phyloP scores from a whole-genome alignment of 2,329 filamentous ascomycete species.

The Clonostachys rhizophaga region DNA sequence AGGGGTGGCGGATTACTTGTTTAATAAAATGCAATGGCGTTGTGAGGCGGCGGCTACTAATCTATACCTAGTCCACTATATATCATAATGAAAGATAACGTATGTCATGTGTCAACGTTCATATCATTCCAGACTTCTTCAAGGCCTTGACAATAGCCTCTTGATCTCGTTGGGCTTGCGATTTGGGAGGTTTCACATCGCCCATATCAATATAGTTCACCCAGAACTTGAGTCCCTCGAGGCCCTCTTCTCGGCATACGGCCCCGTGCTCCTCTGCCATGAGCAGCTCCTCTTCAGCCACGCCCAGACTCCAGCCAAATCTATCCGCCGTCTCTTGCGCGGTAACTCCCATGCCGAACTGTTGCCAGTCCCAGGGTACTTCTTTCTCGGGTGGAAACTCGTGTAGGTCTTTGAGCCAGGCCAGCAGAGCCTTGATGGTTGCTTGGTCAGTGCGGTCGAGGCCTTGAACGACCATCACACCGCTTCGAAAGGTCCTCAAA shows the following conservation, averaged over 20 bases:
- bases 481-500: slow-evolving; percentile 84
- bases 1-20: neutral
- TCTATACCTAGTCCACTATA: neutral
- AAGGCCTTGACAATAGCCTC: slow-evolving; percentile 38
- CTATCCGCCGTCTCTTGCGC: slow-evolving; percentile 83
- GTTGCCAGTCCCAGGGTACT: slow-evolving; percentile 68
- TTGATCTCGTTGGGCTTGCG: slow-evolving; percentile 20
- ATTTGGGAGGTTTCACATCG: slow-evolving; percentile 21
- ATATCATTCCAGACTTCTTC: slow-evolving; percentile 34
- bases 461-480: slow-evolving; percentile 89
- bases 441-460: slow-evolving; percentile 86
- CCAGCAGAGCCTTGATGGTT: slow-evolving; percentile 70
- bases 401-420: slow-evolving; percentile 75
- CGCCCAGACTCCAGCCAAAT: slow-evolving; percentile 96
- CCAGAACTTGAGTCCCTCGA: slow-evolving; percentile 93
- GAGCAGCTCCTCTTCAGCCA: slow-evolving; percentile 90
- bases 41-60: neutral
- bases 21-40: neutral
- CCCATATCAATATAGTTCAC: slow-evolving; percentile 64
- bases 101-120: neutral
- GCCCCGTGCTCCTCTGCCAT: slow-evolving; percentile 93
- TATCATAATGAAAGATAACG: neutral
- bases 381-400: slow-evolving; percentile 59
- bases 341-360: slow-evolving; percentile 81
- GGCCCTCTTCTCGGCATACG: slow-evolving; percentile 84